Evolutionary conservation across 345 rosid species (phyloP).

Genomic region (Citrus hindsii): DNA sequence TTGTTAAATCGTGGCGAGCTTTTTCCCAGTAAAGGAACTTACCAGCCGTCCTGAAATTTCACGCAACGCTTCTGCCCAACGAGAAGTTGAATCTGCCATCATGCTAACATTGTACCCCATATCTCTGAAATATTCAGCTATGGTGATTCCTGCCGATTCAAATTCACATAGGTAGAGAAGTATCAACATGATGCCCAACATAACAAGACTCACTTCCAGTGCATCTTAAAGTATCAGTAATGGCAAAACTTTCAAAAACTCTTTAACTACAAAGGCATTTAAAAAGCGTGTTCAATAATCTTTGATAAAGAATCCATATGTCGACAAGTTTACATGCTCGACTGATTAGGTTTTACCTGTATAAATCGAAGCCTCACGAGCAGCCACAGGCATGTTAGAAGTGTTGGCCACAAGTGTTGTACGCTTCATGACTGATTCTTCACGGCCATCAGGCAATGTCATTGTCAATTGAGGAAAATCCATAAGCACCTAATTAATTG

Average conservation of each 20-base stretch:
- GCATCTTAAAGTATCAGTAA: neutral
- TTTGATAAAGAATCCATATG: neutral
- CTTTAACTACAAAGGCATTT: neutral
- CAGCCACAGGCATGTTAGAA: constrained; percentile 99
- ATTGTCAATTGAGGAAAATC: constrained; percentile 99
- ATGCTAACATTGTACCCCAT: constrained; percentile 99
- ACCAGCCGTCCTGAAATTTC: constrained; percentile 99
- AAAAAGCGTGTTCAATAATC: neutral
- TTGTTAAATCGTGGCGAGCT: neutral
- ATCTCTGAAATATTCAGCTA: constrained; percentile 97
- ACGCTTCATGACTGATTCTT: constrained; percentile 99
- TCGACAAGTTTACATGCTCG: neutral
- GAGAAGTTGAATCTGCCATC: constrained; percentile 99
- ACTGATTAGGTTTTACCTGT: constrained; percentile 48
- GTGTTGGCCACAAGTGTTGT: constrained; percentile 99
- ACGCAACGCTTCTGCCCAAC: constrained; percentile 99
- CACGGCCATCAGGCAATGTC: constrained; percentile 99
- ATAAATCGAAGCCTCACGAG: constrained; percentile 99
- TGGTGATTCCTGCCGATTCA: constrained; percentile 77
- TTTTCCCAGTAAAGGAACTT: constrained; percentile 14
- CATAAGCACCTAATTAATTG: constrained; percentile 83
- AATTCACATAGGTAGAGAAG: neutral
- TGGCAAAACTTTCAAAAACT: neutral
- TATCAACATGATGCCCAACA: neutral
- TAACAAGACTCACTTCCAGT: neutral